Evolutionary conservation across 2,329 filamentous ascomycete species (phyloP), one percentile per base, ranked within the genome.

Genomic region (Ceratocystis colombiana): DNA sequence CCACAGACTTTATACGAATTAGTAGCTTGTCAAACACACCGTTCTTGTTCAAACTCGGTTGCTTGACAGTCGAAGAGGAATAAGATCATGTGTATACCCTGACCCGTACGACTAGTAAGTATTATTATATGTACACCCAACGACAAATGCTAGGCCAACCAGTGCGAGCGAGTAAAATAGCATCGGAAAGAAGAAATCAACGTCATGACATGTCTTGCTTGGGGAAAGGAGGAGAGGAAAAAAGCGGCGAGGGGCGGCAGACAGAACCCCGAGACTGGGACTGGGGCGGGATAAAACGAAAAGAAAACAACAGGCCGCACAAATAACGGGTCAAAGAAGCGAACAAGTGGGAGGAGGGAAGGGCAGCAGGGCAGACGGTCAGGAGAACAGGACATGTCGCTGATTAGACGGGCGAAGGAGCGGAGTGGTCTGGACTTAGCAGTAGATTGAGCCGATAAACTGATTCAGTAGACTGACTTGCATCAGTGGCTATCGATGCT

Each of bases 181-280:
- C 3, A 33, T 7, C 17, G 4, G n/a, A 30, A 57, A 28, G 8
- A 30, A 55, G 50, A 20, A 50, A 22, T 41, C 37, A 22, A 50
- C 46, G 22, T 50, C 46, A 50, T 12, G 46, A 50, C 22, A 50
- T 8, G n/a, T 17, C 17, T 50, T 20, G 17, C 46, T 41, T 50
- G 17, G n/a, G 22, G 37, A 33, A 33, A 46, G 20, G 12, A 30
- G n/a, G 50, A 37, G 10, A 33, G 28, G 50, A 50, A n/a, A 53
- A 64, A 48, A 33, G 22, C 37, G 30, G n/a, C 20, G 50, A 33
- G 20, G 37, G 37, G 37, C 37, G 10, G 37, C 10, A 41, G 30
- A 53, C 10, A 41, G 62, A 63, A 53, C 48, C 33, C 28, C 25
- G 50, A 64, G 45, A 37, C 41, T 30, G 61, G 41, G 37, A 46